Evolutionary conservation across 176 grass and related monocot species (phyloP).

Genomic region (Pharus latifolius): DNA sequence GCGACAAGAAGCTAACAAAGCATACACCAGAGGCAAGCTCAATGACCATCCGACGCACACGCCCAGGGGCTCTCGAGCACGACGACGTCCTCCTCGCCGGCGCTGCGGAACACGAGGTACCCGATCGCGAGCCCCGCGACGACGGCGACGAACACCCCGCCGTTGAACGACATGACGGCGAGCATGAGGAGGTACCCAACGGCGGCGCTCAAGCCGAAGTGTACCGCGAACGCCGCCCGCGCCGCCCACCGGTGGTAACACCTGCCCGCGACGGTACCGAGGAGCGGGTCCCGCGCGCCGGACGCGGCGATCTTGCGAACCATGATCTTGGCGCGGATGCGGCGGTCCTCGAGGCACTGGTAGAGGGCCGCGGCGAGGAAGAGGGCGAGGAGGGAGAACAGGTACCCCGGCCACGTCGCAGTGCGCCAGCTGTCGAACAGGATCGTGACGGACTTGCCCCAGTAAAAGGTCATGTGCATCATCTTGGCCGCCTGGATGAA

Average conservation of each 20-base stretch:
- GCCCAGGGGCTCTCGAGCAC: constrained; percentile 34
- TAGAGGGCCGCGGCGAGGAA: constrained; percentile 35
- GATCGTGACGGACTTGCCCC: constrained; percentile 38
- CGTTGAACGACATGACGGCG: constrained; percentile 57
- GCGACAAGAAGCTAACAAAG: no score
- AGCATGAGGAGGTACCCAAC: constrained; percentile 58
- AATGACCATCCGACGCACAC: constrained; percentile 7
- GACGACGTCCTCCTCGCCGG: constrained; percentile 20
- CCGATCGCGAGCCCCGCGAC: constrained; percentile 31
- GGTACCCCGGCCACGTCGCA: constrained; percentile 22
- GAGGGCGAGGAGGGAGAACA: constrained; percentile 34
- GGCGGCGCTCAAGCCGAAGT: constrained; percentile 42
- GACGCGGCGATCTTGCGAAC: neutral
- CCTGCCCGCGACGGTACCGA: neutral
- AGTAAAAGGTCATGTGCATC: constrained; percentile 79
- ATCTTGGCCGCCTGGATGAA: constrained; percentile 4
- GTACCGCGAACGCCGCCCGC: neutral
- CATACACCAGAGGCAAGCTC: no score
- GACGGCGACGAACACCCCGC: constrained; percentile 35
- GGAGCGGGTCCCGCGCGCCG: neutral
- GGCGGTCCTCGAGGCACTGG: constrained; percentile 50
- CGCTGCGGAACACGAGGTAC: constrained; percentile 41
- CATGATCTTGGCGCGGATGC: constrained; percentile 26
- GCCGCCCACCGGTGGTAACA: neutral
- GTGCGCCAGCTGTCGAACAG: constrained; percentile 46